phyloP scores from a whole-genome alignment of 2,329 filamentous ascomycete genomes.

The Phialemonium atrogriseum region DNA sequence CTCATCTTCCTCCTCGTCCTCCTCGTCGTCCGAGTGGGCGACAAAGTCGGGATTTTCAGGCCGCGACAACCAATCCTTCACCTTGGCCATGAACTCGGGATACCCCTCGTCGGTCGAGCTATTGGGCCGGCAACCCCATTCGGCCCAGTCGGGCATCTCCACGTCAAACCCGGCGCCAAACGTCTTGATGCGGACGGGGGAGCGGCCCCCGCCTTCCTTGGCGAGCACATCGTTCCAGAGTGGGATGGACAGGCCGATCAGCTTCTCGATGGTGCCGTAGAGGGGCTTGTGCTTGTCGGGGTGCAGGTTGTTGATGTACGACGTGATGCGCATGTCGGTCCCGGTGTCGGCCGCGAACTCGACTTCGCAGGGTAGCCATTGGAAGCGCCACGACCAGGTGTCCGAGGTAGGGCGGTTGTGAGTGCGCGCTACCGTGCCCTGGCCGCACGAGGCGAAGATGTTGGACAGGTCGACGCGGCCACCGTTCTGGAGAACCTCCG shows the following conservation, averaged over 20 bases:
- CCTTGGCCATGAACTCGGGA: conserved; percentile 8
- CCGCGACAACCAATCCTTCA: conserved; percentile 5
- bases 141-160: conserved; percentile 2
- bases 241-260: conserved; percentile 5
- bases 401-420: not conserved
- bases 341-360: conserved; percentile 5
- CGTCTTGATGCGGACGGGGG: conserved; percentile 1
- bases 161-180: not conserved
- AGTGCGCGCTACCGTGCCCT: conserved; percentile 4
- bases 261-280: conserved; percentile 9
- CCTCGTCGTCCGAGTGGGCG: conserved; percentile 17
- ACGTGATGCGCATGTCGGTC: conserved; percentile 6
- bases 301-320: conserved; percentile 11
- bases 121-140: not conserved
- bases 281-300: conserved; percentile 7
- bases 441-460: conserved; percentile 3
- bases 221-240: conserved; percentile 5
- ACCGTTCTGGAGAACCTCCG: conserved; percentile 18
- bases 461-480: conserved; percentile 1
- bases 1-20: conserved; percentile 7
- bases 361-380: conserved; percentile 12
- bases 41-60: conserved; percentile 11
- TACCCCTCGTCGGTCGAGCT: conserved; percentile 4
- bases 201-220: not conserved
- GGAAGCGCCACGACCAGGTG: conserved; percentile 8